Conservation (phyloP, 768 basidiomycete genomes). For the Kwoniella bestiolae region DNA sequence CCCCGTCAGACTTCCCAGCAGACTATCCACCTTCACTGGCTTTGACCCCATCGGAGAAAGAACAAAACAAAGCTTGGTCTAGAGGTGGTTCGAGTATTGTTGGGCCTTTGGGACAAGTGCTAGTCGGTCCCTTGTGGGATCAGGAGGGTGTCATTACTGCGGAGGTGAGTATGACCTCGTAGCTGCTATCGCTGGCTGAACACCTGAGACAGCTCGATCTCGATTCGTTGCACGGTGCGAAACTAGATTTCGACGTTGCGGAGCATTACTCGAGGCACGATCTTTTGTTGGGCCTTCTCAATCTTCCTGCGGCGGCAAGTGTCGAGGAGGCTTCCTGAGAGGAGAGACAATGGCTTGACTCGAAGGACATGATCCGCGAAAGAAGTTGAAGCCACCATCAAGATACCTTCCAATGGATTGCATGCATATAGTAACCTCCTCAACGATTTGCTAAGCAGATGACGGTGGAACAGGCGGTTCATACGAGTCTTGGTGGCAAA, state of each 20-base stretch:
- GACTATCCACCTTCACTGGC: constrained; percentile 31
- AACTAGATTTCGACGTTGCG: constrained; percentile 35
- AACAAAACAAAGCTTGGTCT: constrained; percentile 25
- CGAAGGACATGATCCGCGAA: too few species aligned
- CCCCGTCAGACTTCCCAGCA: constrained; percentile 29
- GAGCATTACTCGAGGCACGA: constrained; percentile 39
- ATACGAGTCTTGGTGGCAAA: too few species aligned
- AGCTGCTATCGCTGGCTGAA: constrained; percentile 3
- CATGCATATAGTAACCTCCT: too few species aligned
- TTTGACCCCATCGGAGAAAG: neutral
- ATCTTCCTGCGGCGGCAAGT: constrained; percentile 1
- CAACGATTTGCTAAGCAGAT: too few species aligned
- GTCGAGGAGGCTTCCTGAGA: neutral
- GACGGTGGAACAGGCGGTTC: too few species aligned
- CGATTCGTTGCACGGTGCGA: constrained; percentile 28
- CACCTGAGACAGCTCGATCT: constrained; percentile 29
- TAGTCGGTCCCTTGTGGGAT: constrained; percentile 43
- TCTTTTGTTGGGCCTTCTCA: constrained; percentile 25
- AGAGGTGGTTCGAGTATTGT: constrained; percentile 40
- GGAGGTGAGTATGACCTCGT: constrained; percentile 15
- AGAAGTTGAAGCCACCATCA: too few species aligned
- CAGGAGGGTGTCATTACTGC: constrained; percentile 38
- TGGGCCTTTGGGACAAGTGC: constrained; percentile 37
- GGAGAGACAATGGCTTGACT: too few species aligned
- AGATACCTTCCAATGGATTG: too few species aligned